Conservation (phyloP, 2,329 filamentous ascomycete genomes). For the Botrytis fabae region DNA sequence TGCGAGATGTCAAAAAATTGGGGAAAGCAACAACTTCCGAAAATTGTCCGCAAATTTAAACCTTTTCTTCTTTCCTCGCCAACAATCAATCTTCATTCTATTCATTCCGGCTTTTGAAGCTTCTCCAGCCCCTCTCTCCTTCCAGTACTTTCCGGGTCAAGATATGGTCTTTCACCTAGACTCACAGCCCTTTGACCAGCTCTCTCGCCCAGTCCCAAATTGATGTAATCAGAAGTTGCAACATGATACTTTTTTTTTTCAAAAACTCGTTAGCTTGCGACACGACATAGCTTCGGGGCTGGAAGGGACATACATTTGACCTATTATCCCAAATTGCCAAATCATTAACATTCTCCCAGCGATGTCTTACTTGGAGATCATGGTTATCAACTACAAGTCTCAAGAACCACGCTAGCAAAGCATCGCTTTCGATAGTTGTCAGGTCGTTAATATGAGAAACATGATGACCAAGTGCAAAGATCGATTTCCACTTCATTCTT, state of each 20-base stretch:
- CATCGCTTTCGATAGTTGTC: constrained; percentile 48
- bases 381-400: constrained; percentile 55
- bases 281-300: too few species aligned
- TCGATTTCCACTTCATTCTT: constrained; percentile 48
- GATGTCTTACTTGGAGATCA: constrained; percentile 51
- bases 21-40: too few species aligned
- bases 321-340: constrained; percentile 60
- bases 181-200: constrained; percentile 51
- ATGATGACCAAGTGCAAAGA: constrained; percentile 55
- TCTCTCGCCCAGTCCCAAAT: constrained; percentile 51
- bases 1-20: too few species aligned
- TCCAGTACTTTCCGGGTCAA: constrained; percentile 49
- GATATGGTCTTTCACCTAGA: constrained; percentile 52
- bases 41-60: background rate
- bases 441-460: constrained; percentile 53
- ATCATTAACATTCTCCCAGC: constrained; percentile 44
- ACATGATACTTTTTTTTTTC: constrained; percentile 46
- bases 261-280: too few species aligned
- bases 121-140: constrained; percentile 41
- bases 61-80: background rate
- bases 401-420: constrained; percentile 54
- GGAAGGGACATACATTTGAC: constrained; percentile 39
- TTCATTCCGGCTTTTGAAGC: background rate
- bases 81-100: background rate
- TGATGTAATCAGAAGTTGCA: constrained; percentile 53